Percentiles rank a stretch among this genome's conserved stretches.
Conservation (phyloP, 371 early-diverging fungal species). For the Mucor lusitanicus region DNA sequence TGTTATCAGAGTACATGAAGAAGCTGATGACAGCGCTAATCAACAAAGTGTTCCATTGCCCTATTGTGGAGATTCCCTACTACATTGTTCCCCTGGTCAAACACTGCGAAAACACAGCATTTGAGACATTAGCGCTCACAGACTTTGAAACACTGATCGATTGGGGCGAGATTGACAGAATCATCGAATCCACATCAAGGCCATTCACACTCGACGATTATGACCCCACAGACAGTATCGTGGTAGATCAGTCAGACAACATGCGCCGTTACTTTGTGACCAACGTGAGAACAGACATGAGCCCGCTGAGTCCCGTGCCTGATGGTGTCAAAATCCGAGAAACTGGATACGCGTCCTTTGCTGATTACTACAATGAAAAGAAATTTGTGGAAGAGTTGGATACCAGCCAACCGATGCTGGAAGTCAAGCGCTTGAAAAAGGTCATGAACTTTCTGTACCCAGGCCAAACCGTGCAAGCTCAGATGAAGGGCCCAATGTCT, state of each 20-base stretch:
- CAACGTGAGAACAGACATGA: slow-evolving; percentile 43
- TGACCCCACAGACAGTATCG: slow-evolving; percentile 39
- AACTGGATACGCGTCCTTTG: slow-evolving; percentile 45
- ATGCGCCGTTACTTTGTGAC: slow-evolving; percentile 61
- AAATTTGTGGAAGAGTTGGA: slow-evolving; percentile 18
- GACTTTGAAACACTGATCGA: slow-evolving; percentile 43
- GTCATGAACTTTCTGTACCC: slow-evolving; percentile 60
- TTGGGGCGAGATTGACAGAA: slow-evolving; percentile 53
- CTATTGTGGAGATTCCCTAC: slow-evolving; percentile 54
- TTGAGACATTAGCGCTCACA: slow-evolving; percentile 2
- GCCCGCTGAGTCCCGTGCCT: slow-evolving; percentile 40
- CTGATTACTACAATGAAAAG: slow-evolving; percentile 51
- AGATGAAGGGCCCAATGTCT: slow-evolving; percentile 26
- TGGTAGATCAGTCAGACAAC: slow-evolving; percentile 58
- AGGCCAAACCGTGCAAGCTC: slow-evolving; percentile 16
- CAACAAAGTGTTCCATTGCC: slow-evolving; percentile 55
- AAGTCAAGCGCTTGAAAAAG: slow-evolving; percentile 43
- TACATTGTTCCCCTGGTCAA: slow-evolving; percentile 55
- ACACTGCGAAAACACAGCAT: slow-evolving; percentile 12
- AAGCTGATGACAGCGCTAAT: slow-evolving; percentile 50
- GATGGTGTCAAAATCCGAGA: slow-evolving; percentile 32
- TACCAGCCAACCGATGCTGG: slow-evolving; percentile 51
- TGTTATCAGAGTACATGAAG: slow-evolving; percentile 55
- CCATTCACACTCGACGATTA: slow-evolving; percentile 10
- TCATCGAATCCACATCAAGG: slow-evolving; percentile 13